Base-by-base conservation (phyloP, 2,329 filamentous ascomycete genomes). In the Colletotrichum paranaense region DNA sequence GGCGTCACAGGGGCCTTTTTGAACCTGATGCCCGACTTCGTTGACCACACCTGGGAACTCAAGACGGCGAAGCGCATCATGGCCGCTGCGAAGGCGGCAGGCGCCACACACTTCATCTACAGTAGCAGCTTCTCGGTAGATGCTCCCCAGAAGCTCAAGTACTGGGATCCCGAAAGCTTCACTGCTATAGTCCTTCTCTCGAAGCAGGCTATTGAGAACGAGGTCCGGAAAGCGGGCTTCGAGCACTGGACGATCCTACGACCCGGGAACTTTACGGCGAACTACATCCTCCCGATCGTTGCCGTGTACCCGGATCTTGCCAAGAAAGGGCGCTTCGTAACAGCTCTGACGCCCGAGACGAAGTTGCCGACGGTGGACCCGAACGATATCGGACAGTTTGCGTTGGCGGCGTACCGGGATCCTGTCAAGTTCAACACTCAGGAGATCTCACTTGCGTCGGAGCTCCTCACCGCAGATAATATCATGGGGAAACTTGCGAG, bases 231-330 rank as follows among this genome's bases (percentile, higher is more conserved):
- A 9, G 77, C 79, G 1, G 82, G 82, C 2, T 84, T 87, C 71
- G 74, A 82, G 16, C 74, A 77, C 8, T 89, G 85, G 83, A 88
- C 87, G 0, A 82, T 89, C 26, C 76, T 90, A 2, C 85, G 86
- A 2, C 86, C 86, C 0, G 86, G 84, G 1, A 84, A 82, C 75
- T 89, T 90, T 80, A 87, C 88, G 84, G 81, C 82, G 24, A 90
- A 90, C 76, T 86, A 85, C 73, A 60, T 88, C 5, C 69, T 78
- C 4, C 87, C 87, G 3, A 78, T 84, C 12, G 82, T 84, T 1
- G 65, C 63, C 9, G 80, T 84, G 79, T 87, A 84, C 70, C 80
- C 82, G 0, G 83, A 81, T 0, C 78, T 88, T 7, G 76, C 79
- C 1, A 79, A 81, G 6, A 79, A 79, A 3, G 84, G 84, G 0